Evolutionary conservation across 208 protist genomes (phyloP).

Genomic region (Trypanosoma lewisi): DNA sequence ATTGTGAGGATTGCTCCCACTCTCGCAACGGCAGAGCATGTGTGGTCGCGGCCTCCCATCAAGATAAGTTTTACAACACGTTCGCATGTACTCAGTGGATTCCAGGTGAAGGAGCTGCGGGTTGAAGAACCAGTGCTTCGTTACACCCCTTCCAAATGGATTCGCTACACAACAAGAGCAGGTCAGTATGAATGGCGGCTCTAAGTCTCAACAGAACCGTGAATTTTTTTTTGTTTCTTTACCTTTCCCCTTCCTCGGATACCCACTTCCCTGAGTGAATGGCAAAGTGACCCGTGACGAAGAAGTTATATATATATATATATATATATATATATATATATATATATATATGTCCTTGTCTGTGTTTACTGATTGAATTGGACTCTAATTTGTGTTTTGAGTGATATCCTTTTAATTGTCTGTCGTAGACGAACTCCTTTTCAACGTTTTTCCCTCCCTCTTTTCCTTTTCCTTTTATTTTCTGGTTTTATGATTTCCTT

Average conservation of each 20-base stretch:
- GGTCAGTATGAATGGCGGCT: slow-evolving; percentile 97
- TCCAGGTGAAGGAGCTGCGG: slow-evolving; percentile 95
- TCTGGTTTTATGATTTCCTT: not conserved
- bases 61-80: slow-evolving; percentile 92
- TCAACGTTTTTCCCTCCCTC: no score
- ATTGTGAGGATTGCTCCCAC: slow-evolving; percentile 89
- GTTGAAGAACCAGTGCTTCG: slow-evolving; percentile 61
- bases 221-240: slow-evolving; percentile 6
- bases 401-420: no score
- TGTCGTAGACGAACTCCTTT: not conserved
- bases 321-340: slow-evolving; percentile 15
- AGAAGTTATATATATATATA: not conserved
- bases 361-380: no score
- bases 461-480: no score
- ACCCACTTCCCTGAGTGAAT: no score
- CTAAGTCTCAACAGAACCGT: slow-evolving; percentile 32
- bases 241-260: slow-evolving; percentile 24
- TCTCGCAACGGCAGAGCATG: slow-evolving; percentile 48
- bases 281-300: not conserved
- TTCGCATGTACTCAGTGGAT: slow-evolving; percentile 96
- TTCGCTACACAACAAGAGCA: slow-evolving; percentile 97
- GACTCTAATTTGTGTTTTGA: no score
- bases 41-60: slow-evolving; percentile 95
- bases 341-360: slow-evolving; percentile 10
- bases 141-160: slow-evolving; percentile 97